Conservation (phyloP, 202 grass and related monocot species). For the Hordeum pubiflorum region DNA sequence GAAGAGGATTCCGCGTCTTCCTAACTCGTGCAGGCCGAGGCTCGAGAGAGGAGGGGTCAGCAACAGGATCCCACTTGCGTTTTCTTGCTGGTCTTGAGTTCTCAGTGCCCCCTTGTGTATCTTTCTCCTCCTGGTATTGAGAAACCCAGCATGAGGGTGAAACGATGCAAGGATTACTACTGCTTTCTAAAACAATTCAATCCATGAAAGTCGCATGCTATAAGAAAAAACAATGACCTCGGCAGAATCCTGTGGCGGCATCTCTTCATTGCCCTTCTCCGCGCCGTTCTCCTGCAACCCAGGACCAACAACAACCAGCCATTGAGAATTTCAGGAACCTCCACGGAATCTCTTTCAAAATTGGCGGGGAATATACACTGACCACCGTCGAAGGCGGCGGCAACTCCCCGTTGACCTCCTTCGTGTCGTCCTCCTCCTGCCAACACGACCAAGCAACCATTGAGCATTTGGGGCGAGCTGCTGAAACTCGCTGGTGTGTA, state of each 20-base stretch:
- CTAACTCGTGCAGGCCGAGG: not conserved
- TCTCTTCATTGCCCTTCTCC: not conserved
- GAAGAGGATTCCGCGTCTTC: not conserved
- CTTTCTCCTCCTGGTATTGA: constrained; percentile 10
- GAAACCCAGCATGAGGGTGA: not conserved
- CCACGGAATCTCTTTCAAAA: not conserved
- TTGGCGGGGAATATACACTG: not conserved
- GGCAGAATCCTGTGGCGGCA: not conserved
- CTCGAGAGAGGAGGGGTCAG: not conserved
- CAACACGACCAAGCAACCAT: not conserved
- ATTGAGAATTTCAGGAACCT: not conserved
- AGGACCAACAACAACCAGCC: not conserved
- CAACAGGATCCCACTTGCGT: constrained; percentile 6
- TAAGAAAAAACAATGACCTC: not conserved
- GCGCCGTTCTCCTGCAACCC: not conserved
- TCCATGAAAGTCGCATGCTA: not conserved
- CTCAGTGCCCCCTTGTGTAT: not conserved
- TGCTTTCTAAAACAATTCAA: not conserved
- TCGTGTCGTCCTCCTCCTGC: not conserved
- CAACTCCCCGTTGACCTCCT: not conserved
- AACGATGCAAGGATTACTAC: not conserved
- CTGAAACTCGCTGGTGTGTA: too few relatives aligned
- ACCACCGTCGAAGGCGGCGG: not conserved
- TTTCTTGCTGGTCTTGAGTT: not conserved
- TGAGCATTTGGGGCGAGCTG: not conserved